A percentile compares a stretch with the other conserved stretches of the same genome.
Conservation (phyloP, 306 rosid species). For the Pyrus pyrifolia region DNA sequence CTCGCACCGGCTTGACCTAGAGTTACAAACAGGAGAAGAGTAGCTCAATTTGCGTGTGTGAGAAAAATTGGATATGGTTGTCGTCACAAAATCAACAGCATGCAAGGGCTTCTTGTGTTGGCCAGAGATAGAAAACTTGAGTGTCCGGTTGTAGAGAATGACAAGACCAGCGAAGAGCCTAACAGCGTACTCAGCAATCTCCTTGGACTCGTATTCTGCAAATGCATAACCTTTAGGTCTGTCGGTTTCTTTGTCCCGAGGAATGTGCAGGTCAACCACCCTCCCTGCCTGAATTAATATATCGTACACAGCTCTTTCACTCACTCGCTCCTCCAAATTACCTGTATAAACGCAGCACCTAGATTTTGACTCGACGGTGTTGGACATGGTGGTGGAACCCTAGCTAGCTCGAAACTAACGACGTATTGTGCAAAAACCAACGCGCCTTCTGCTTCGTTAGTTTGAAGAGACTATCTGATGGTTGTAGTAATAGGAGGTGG, state of each 20-base stretch:
- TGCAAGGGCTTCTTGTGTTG: constrained; percentile 43
- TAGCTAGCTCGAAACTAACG: background rate
- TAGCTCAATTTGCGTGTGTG: no score
- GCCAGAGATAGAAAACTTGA: constrained; percentile 87
- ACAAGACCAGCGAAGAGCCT: constrained; percentile 86
- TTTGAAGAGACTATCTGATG: background rate
- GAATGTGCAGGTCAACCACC: constrained; percentile 71
- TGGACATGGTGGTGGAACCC: constrained; percentile 22
- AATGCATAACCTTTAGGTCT: constrained; percentile 78
- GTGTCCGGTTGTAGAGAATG: constrained; percentile 62
- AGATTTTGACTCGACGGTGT: constrained; percentile 36
- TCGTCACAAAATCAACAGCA: constrained; percentile 15
- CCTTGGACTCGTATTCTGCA: constrained; percentile 78
- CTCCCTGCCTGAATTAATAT: constrained; percentile 86
- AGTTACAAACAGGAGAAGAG: constrained; percentile 20
- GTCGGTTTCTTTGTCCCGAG: constrained; percentile 78
- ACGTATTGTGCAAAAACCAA: background rate
- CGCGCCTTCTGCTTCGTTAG: no score
- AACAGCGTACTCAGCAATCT: constrained; percentile 82
- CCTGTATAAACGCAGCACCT: constrained; percentile 41
- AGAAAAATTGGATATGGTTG: constrained; percentile 41
- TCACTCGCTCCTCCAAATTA: constrained; percentile 86
- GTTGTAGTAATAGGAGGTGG: background rate
- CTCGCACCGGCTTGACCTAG: constrained; percentile 58
- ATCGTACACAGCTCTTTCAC: constrained; percentile 76